Evolutionary conservation across 441 rosid species (phyloP), one percentile per base, ranked within the genome.

Genomic region (Breynia disticha): DNA sequence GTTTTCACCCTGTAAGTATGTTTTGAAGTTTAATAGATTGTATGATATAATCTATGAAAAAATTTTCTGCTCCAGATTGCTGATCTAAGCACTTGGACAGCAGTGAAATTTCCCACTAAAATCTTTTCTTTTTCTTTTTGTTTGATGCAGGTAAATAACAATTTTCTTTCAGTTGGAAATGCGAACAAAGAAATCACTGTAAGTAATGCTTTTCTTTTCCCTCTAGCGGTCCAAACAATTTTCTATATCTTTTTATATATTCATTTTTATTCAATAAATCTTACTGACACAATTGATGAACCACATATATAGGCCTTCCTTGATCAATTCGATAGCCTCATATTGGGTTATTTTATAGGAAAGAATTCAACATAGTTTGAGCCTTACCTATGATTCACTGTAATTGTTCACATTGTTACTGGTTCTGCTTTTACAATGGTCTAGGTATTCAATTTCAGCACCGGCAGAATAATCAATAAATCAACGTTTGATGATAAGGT

Each of bases 391-490:
- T 41, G 9, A 41, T 41, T 15, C 44, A 41, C 44, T 41, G 44
- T 41, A 41, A 15, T 41, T 41, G 13, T 9, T 41, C 13, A 13
- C 44, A 41, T 41, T 41, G n/a, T 41, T 9, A 11, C 13, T 41
- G 44, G 44, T 41, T 28, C 3, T n/a, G 2, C 44, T 41, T 9
- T 11, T 41, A 11, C 10, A 41, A 11, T 41, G 44, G n/a, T 41
- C 58, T 75, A 91, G 98, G 96, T 86, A 37, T 66, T 83, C 73
- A 91, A 91, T 76, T 91, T 91, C 75, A 87, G 98, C 81, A 91
- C 98, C 13, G 98, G 98, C 28, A 82, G 98, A 74, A 53, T 73
- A 52, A 81, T 91, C 37, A 72, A 72, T 55, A 91, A 79, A 61
- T 55, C 74, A 60, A 43, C 53, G 46, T 67, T 86, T 28, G 84